Evolutionary conservation across 2,329 filamentous ascomycete genomes (phyloP).

Genomic region (Immersiporthe knoxdaviesiana): DNA sequence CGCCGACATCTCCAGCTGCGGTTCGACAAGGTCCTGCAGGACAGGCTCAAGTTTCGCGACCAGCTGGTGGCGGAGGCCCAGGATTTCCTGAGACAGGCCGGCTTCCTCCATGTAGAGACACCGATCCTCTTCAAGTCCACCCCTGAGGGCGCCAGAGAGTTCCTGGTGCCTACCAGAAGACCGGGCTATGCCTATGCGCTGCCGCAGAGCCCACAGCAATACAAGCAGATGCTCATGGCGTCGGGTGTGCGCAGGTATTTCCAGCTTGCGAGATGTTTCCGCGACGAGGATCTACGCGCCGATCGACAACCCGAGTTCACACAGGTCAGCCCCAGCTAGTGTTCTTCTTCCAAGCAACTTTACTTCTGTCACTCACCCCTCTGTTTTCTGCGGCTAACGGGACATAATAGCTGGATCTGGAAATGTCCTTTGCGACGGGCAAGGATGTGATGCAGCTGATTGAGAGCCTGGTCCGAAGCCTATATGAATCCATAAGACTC

Average conservation of each 20-base stretch:
- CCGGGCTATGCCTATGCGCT: constrained; percentile 83
- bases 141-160: constrained; percentile 92
- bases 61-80: constrained; percentile 56
- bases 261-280: constrained; percentile 92
- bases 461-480: constrained; percentile 54
- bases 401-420: constrained; percentile 74
- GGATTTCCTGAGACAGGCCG: constrained; percentile 57
- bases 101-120: constrained; percentile 83
- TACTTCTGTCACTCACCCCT: not conserved
- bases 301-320: constrained; percentile 98
- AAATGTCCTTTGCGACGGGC: constrained; percentile 83
- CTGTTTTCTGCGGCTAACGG: not conserved
- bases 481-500: constrained; percentile 57
- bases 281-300: constrained; percentile 89
- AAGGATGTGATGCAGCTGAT: constrained; percentile 66
- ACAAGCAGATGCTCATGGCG: constrained; percentile 97
- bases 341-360: not conserved
- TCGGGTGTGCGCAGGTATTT: constrained; percentile 82
- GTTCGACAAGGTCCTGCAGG: constrained; percentile 67
- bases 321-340: constrained; percentile 59
- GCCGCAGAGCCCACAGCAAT: constrained; percentile 96
- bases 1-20: constrained; percentile 84
- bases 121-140: constrained; percentile 97
- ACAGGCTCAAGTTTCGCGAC: constrained; percentile 73
- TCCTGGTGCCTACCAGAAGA: constrained; percentile 83